Conservation (phyloP, 2,329 filamentous ascomycete species). For the Metarhizium brunneum region DNA sequence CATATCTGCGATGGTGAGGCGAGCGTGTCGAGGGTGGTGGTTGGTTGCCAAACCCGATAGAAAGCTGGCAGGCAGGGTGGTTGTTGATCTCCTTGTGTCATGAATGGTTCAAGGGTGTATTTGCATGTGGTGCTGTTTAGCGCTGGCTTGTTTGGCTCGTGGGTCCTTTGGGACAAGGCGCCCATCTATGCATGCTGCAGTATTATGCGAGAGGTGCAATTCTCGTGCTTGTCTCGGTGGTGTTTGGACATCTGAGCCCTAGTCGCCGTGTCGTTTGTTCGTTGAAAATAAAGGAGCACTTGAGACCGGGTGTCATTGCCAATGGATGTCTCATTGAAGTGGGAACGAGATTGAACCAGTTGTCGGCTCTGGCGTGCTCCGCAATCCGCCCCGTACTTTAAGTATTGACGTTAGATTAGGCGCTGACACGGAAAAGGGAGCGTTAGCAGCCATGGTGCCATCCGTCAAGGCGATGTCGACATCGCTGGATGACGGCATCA, state of each 20-base stretch:
- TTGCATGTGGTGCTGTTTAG: conserved; percentile 1
- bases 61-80: neutral
- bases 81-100: neutral
- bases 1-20: neutral
- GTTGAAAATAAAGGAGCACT: too few species aligned
- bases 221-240: neutral
- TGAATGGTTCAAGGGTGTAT: neutral
- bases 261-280: too few species aligned
- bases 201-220: neutral
- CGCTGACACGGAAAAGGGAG: too few species aligned
- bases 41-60: neutral
- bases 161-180: neutral
- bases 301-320: too few species aligned
- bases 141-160: neutral
- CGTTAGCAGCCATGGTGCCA: conserved; percentile 2
- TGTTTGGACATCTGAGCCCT: neutral
- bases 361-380: too few species aligned
- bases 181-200: neutral
- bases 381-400: too few species aligned
- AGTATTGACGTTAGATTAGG: too few species aligned
- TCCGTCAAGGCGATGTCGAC: conserved; percentile 7
- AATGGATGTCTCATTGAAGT: too few species aligned
- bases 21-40: neutral
- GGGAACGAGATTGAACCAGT: too few species aligned
- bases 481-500: neutral